Evolutionary conservation across 2,329 filamentous ascomycete genomes (phyloP).

Genomic region (Cladophialophora yegresii): DNA sequence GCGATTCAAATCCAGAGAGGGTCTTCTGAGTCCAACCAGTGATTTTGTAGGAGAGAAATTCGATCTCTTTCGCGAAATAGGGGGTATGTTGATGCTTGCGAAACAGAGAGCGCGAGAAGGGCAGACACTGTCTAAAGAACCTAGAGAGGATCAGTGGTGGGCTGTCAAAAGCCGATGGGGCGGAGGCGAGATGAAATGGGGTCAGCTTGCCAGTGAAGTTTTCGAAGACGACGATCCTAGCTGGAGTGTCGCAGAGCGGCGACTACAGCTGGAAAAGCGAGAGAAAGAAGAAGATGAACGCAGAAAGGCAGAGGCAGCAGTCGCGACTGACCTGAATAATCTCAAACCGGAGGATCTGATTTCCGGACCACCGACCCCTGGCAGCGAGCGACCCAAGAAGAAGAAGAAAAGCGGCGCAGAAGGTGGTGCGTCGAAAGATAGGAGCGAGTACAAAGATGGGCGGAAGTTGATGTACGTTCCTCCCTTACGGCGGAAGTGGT

Average conservation of each 20-base stretch:
- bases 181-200: constrained; percentile 47
- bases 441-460: constrained; percentile 33
- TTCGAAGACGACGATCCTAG: constrained; percentile 37
- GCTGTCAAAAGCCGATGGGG: constrained; percentile 59
- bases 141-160: constrained; percentile 64
- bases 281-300: constrained; percentile 29
- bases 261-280: constrained; percentile 33
- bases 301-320: constrained; percentile 22
- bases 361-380: constrained; percentile 15
- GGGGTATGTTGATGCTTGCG: constrained; percentile 59
- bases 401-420: constrained; percentile 33
- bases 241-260: constrained; percentile 41
- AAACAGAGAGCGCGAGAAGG: constrained; percentile 63
- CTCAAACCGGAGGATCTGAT: constrained; percentile 33
- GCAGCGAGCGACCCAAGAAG: constrained; percentile 39
- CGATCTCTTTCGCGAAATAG: constrained; percentile 60
- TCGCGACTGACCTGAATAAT: constrained; percentile 25
- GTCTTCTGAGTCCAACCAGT: constrained; percentile 18
- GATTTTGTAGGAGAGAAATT: constrained; percentile 46
- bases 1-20: constrained; percentile 49
- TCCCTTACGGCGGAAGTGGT: constrained; percentile 36
- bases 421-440: constrained; percentile 14
- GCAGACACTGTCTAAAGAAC: constrained; percentile 47
- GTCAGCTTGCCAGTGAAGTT: constrained; percentile 35
- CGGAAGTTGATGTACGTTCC: constrained; percentile 31